Evolutionary conservation across 1,284 basidiomycete genomes (phyloP), one percentile per base, ranked within the genome.

Genomic region (Tilletia caries): DNA sequence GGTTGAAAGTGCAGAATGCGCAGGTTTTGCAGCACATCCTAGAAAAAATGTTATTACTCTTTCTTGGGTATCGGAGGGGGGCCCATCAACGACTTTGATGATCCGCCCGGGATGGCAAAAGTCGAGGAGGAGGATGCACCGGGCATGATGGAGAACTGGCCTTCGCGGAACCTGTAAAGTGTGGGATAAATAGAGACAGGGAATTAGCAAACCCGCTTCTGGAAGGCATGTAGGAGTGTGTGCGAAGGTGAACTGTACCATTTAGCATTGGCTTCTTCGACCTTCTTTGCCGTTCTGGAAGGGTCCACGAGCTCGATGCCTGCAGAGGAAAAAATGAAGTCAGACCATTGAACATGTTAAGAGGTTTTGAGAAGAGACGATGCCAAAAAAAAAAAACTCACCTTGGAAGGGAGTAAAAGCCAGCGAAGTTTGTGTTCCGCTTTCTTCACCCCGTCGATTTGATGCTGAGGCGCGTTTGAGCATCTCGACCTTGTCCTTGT

Each of bases 391-490:
- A 89, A 92, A 20, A 3, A 13, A 34, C 58, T 34, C 33, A 62
- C 58, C 95, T 89, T 98, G 95, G 5, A 95, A 91, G 10, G 95
- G 95, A 4, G 95, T 98, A 71, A 98, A 95, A 10, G 91, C 91
- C 70, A 98, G 85, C 29, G 92, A 94, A 0, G 94, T 96, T 1
- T 92, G 90, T 2, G 91, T 94, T 58, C 95, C 95, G 0, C 91
- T 91, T 20, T 88, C 87, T 69, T 88, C 86, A n/a, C 88, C 67
- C 23, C 64, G n/a, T 32, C 48, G 8, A 32, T 66, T 66, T 3
- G 46, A 25, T 8, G 48, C 44, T 27, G 33, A 29, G 2, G 48
- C 65, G 25, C 34, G 48, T 8, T 78, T 79, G 65, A 85, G 73
- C 32, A 76, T 75, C 3, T 82, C 79, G n/a, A 85, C 70, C 32